These are phyloP conservation scores for Pythium rhizo-oryzae DNA, from an alignment of 352 stramenopile genomes.

Conservation along the genomic window DNA sequence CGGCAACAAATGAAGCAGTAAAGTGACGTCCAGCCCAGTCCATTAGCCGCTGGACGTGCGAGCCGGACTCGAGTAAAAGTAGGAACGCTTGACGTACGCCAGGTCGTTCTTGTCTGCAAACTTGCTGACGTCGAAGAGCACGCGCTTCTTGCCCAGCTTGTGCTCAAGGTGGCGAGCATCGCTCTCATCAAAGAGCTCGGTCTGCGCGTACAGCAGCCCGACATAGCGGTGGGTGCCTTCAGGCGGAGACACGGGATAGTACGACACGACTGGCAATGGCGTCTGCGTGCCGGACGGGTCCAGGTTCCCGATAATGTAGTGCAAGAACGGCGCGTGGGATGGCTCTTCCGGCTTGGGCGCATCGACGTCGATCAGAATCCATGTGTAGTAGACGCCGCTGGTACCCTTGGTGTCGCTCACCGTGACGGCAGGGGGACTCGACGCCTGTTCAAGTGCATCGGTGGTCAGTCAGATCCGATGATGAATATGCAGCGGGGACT, in stretches of 20 bases:
- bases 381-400: conserved; percentile 48
- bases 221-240: conserved; percentile 61
- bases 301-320: conserved; percentile 57
- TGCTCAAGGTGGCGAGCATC: conserved; percentile 21
- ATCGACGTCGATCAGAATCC: conserved; percentile 75
- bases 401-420: conserved; percentile 17
- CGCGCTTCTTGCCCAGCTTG: conserved; percentile 37
- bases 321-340: conserved; percentile 66
- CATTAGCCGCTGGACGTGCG: not conserved
- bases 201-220: conserved; percentile 51
- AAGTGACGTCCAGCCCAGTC: not conserved
- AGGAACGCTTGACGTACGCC: conserved; percentile 32
- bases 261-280: conserved; percentile 43
- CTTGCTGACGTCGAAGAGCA: conserved; percentile 53
- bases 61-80: conserved; percentile 49
- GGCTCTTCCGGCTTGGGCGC: conserved; percentile 54
- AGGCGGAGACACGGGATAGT: conserved; percentile 61
- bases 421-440: conserved; percentile 35
- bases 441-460: conserved; percentile 21
- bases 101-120: conserved; percentile 40
- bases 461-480: not conserved
- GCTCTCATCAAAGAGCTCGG: conserved; percentile 1
- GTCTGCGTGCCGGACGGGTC: not conserved
- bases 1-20: conserved; percentile 26
- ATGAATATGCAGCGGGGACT: too few species aligned